phyloP scores from a whole-genome alignment of 305 asterid genomes.

The Euphrasia arctica region DNA sequence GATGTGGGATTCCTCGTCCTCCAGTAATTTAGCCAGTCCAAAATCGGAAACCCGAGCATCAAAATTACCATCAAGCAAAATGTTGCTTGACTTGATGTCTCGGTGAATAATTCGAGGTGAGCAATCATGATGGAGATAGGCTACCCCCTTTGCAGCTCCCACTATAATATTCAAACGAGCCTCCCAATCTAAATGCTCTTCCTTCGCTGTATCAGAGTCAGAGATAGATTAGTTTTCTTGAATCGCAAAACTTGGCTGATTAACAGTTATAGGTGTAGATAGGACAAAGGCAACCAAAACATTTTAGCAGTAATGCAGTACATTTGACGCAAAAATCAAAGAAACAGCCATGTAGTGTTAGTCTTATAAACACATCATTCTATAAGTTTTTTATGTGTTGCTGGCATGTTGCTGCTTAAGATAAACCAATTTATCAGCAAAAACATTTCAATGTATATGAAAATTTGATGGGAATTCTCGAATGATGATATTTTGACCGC shows the following conservation, averaged over 20 bases:
- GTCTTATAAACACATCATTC: neutral
- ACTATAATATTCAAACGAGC: slow-evolving; percentile 72
- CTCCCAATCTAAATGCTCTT: slow-evolving; percentile 93
- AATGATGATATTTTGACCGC: no score
- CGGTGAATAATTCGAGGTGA: slow-evolving; percentile 94
- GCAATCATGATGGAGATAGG: slow-evolving; percentile 95
- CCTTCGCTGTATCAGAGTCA: slow-evolving; percentile 44
- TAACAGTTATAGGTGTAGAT: slow-evolving; percentile 1
- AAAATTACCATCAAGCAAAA: slow-evolving; percentile 84
- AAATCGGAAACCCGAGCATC: slow-evolving; percentile 96
- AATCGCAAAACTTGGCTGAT: neutral
- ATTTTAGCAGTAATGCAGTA: neutral
- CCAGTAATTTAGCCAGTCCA: slow-evolving; percentile 85
- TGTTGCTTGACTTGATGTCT: slow-evolving; percentile 92
- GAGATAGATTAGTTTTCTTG: neutral
- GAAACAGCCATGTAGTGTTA: neutral
- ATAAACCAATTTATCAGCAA: no score
- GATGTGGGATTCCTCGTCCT: slow-evolving; percentile 95
- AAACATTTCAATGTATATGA: no score
- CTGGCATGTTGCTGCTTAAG: no score
- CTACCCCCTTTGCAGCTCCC: slow-evolving; percentile 94
- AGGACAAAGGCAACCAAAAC: neutral
- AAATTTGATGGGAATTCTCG: no score
- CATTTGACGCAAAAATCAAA: neutral
- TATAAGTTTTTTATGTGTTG: no score